These are phyloP conservation scores for Coemansia sp. DNA, from an alignment of 192 early-diverging fungal species.

Conservation along the genomic window DNA sequence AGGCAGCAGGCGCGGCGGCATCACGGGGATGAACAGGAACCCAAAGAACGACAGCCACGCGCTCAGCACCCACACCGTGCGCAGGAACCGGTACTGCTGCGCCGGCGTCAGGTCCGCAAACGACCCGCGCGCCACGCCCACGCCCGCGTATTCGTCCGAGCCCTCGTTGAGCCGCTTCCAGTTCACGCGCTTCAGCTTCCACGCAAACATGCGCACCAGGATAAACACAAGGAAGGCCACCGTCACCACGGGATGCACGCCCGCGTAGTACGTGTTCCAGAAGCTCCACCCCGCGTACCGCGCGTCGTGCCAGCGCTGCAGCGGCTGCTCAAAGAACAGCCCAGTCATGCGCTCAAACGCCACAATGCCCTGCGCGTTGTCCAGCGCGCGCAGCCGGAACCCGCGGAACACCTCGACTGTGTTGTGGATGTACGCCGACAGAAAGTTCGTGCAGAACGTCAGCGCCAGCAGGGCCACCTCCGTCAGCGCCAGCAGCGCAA, in stretches of 20 bases:
- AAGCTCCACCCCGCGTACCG: conserved; percentile 44
- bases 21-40: conserved; percentile 51
- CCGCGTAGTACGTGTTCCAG: conserved; percentile 56
- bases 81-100: conserved; percentile 55
- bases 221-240: conserved; percentile 46
- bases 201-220: conserved; percentile 53
- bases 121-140: conserved; percentile 15
- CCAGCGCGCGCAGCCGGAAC: conserved; percentile 45
- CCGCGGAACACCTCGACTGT: conserved; percentile 47
- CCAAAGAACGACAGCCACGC: conserved; percentile 51
- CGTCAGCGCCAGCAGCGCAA: conserved; percentile 39
- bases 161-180: conserved; percentile 53
- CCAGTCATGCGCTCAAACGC: conserved; percentile 42
- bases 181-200: conserved; percentile 52
- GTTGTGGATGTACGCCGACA: conserved; percentile 53
- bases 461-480: conserved; percentile 50
- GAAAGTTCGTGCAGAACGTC: conserved; percentile 54
- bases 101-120: conserved; percentile 48
- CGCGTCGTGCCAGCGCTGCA: conserved; percentile 50
- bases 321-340: conserved; percentile 48
- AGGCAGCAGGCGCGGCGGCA: conserved; percentile 53
- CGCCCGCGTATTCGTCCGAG: conserved; percentile 18
- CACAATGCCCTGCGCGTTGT: conserved; percentile 49
- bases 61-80: conserved; percentile 49
- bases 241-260: conserved; percentile 50